These are phyloP conservation scores for Gamarada debralockiae DNA, from an alignment of 495 filamentous ascomycete species.

Conservation along the genomic window DNA sequence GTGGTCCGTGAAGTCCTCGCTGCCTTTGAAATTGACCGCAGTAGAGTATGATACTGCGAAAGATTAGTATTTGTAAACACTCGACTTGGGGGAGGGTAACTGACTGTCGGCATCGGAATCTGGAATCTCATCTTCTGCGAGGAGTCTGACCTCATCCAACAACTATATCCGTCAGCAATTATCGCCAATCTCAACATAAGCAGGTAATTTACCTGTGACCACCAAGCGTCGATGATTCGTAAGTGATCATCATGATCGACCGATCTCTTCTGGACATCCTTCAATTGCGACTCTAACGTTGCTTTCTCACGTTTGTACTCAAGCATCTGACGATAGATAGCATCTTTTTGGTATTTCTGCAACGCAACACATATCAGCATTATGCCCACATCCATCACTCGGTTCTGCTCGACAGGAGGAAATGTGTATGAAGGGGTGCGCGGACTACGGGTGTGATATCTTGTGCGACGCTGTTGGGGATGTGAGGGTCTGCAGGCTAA, in stretches of 20 bases:
- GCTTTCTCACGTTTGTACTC: constrained; percentile 90
- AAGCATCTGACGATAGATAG: constrained; percentile 94
- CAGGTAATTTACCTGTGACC: constrained; percentile 66
- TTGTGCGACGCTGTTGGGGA: constrained; percentile 16
- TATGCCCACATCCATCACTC: not conserved
- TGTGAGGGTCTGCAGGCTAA: constrained; percentile 29
- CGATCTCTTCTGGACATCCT: constrained; percentile 69
- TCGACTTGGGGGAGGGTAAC: constrained; percentile 23
- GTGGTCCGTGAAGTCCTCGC: constrained; percentile 73
- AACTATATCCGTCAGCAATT: constrained; percentile 52
- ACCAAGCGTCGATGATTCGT: constrained; percentile 86
- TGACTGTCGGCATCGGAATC: constrained; percentile 49
- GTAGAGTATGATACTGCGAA: constrained; percentile 50
- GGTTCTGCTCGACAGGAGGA: not conserved
- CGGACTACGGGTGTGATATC: constrained; percentile 9
- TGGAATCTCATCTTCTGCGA: constrained; percentile 48
- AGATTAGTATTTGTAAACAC: not conserved
- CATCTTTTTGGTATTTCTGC: constrained; percentile 95
- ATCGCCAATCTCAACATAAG: not conserved
- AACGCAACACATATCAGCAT: constrained; percentile 21
- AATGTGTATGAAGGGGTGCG: constrained; percentile 3
- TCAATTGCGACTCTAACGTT: constrained; percentile 69
- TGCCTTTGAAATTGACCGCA: constrained; percentile 59
- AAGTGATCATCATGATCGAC: constrained; percentile 87
- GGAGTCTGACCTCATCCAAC: constrained; percentile 77